Base-by-base conservation (phyloP, 208 protist genomes). In the Acanthamoeba triangularis region DNA sequence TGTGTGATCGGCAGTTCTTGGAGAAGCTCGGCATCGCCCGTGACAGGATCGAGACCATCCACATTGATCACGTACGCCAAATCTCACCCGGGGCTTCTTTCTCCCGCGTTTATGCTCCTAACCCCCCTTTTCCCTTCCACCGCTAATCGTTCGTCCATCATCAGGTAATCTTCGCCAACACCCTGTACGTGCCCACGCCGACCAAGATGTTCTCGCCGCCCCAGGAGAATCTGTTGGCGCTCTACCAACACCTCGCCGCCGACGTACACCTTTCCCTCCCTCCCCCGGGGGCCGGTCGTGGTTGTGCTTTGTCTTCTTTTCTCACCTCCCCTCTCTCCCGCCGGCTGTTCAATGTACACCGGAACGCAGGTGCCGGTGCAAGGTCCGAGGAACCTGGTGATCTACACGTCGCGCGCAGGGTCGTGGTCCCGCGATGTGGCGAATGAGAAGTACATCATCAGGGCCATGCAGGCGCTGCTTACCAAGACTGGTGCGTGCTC, bases 101-200 rank as follows among this genome's bases (percentile, higher is more conserved):
- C n/a, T n/a, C n/a, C n/a, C n/a, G n/a, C n/a, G n/a, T n/a, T n/a
- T n/a, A n/a, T n/a, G n/a, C 14, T 65, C 59, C 14, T 65, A 16
- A 65, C 25, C 59, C 3, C n/a, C 33, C n/a, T n/a, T n/a, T n/a
- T n/a, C n/a, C n/a, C n/a, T n/a, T n/a, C n/a, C n/a, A n/a, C n/a
- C n/a, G n/a, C n/a, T 33, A 18, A 2, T 28, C n/a, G 20, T 3
- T 11, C 2, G 14, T 18, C n/a, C n/a, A n/a, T n/a, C n/a, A n/a
- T n/a, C 69, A 78, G 69, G 69, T 78, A 16, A 28, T 78, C n/a
- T 37, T 33, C n/a, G 69, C 69, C 2, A 78, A 78, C 30, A 78
- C 69, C 30, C 69, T 78, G 14, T 78, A 78, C n/a, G 69, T 78
- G 69, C 69, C 69, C 20, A 78, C 69, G 25, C 69, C 69, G 20